Conservation (phyloP, 257 asterid species). For the Solanum pimpinellifolium region DNA sequence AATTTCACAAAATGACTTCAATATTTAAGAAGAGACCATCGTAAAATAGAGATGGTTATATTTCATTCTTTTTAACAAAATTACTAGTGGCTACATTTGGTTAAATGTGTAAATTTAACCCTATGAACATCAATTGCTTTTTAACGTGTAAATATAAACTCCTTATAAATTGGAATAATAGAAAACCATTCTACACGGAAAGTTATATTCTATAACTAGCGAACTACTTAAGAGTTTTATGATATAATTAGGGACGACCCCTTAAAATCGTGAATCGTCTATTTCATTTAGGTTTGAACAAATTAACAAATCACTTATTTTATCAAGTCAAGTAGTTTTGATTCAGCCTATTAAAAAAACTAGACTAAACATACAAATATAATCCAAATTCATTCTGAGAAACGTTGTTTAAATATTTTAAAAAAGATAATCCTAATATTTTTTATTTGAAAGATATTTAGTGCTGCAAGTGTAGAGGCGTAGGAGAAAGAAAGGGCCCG, state of each 20-base stretch:
- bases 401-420: too few species aligned
- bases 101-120: background rate
- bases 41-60: background rate
- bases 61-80: too few species aligned
- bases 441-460: background rate
- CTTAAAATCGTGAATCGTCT: background rate
- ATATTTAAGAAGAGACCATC: background rate
- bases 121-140: background rate
- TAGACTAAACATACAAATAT: too few species aligned
- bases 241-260: background rate
- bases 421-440: background rate
- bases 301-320: too few species aligned
- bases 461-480: background rate
- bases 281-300: background rate
- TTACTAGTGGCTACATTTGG: too few species aligned
- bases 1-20: background rate
- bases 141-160: background rate
- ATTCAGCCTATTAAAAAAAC: background rate
- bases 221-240: background rate
- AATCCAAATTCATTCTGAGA: background rate
- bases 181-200: background rate
- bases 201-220: too few species aligned
- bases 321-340: background rate
- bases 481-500: background rate
- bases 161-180: background rate